Percentiles rank a stretch among this genome's conserved stretches.
Conservation (phyloP, 352 stramenopile species). For the Globisporangium cystogenes region DNA sequence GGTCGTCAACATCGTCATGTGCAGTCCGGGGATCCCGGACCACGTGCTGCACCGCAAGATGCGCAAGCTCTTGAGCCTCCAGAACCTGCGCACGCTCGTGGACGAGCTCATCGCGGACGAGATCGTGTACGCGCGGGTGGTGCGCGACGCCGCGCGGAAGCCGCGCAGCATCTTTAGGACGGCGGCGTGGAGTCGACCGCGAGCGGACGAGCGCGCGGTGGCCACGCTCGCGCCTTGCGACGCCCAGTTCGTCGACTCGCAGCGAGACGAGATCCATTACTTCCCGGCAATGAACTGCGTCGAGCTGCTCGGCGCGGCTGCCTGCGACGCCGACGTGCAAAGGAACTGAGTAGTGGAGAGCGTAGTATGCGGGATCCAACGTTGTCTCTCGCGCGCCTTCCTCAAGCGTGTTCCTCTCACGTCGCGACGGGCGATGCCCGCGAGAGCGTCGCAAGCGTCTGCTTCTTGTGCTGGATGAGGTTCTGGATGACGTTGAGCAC, state of each 20-base stretch:
- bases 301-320: slow-evolving; percentile 55
- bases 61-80: slow-evolving; percentile 61
- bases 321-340: slow-evolving; percentile 43
- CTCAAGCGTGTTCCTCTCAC: not conserved
- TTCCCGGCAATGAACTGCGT: slow-evolving; percentile 76
- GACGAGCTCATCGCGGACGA: slow-evolving; percentile 61
- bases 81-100: slow-evolving; percentile 60
- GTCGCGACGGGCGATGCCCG: slow-evolving; percentile 12
- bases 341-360: not conserved
- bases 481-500: slow-evolving; percentile 72
- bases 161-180: slow-evolving; percentile 24
- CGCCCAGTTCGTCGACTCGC: slow-evolving; percentile 42
- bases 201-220: slow-evolving; percentile 11
- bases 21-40: slow-evolving; percentile 62
- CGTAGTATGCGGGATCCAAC: not conserved
- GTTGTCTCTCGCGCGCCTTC: not conserved
- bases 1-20: slow-evolving; percentile 80
- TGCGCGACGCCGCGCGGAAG: slow-evolving; percentile 13
- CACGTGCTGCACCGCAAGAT: slow-evolving; percentile 55
- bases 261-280: slow-evolving; percentile 52
- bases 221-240: slow-evolving; percentile 29
- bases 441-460: slow-evolving; percentile 50
- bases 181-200: slow-evolving; percentile 1
- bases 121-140: slow-evolving; percentile 50
- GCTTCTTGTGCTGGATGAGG: slow-evolving; percentile 75